Conservation (phyloP, 2,329 filamentous ascomycete species). For the Ceratocystis variospora region DNA sequence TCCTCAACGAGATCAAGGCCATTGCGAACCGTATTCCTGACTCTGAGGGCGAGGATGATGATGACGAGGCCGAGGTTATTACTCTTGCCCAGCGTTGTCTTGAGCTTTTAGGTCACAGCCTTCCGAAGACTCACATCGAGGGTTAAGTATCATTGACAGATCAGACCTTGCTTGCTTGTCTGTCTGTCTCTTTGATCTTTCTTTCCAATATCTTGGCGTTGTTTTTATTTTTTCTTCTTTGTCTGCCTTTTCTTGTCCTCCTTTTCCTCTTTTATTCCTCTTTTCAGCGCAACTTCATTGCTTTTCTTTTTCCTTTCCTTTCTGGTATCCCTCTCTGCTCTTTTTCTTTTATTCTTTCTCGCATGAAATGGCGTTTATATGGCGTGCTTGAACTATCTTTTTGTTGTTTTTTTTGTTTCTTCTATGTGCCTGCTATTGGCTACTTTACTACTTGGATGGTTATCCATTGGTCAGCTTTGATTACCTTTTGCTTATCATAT, state of each 20-base stretch:
- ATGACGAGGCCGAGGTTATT: constrained; percentile 86
- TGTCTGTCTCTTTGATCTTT: neutral
- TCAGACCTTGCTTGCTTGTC: constrained; percentile 11
- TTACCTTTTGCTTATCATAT: neutral
- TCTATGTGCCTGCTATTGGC: neutral
- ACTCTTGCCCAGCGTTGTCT: constrained; percentile 80
- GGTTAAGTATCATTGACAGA: constrained; percentile 35
- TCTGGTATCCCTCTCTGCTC: neutral
- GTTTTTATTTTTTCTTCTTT: neutral
- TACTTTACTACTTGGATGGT: neutral
- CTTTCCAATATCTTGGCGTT: neutral
- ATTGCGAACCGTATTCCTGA: constrained; percentile 81
- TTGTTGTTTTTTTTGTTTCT: neutral
- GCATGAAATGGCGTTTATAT: constrained; percentile 17
- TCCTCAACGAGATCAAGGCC: constrained; percentile 79
- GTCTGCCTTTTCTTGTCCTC: constrained; percentile 18
- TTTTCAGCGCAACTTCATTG: constrained; percentile 10
- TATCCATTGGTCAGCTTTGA: neutral
- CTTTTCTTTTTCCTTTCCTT: neutral
- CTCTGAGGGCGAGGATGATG: constrained; percentile 53
- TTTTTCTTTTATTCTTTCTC: constrained; percentile 1
- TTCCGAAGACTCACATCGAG: constrained; percentile 69
- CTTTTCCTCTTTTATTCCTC: constrained; percentile 21
- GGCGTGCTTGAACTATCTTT: constrained; percentile 5
- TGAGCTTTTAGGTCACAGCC: constrained; percentile 65